Conservation (phyloP, 305 asterid genomes). For the Solanum hybrid region DNA sequence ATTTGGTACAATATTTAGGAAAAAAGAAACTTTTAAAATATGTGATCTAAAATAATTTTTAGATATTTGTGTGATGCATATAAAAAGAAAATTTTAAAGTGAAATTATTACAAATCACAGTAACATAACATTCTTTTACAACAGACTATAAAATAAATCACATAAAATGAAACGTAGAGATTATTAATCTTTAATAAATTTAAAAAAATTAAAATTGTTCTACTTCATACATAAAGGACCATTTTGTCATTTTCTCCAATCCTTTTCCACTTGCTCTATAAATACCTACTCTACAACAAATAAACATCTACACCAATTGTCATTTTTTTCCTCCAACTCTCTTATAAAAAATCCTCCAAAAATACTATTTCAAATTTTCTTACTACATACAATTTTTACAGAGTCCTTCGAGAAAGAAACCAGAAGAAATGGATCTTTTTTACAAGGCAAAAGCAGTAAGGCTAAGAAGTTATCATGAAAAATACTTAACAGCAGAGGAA, state of each 20-base stretch:
- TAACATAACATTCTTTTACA: too few species aligned
- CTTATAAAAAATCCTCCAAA: not conserved
- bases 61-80: too few species aligned
- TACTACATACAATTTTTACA: not conserved
- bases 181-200: not conserved
- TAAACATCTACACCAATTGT: not conserved
- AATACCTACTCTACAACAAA: not conserved
- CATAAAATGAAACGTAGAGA: not conserved
- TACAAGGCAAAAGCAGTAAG: slow-evolving; percentile 12
- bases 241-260: not conserved
- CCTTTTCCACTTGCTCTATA: not conserved
- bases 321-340: not conserved
- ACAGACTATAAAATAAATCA: too few species aligned
- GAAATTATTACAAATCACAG: too few species aligned
- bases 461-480: slow-evolving; percentile 11
- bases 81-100: too few species aligned
- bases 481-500: slow-evolving; percentile 13
- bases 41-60: not conserved
- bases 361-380: not conserved
- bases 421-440: slow-evolving; percentile 12
- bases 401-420: not conserved
- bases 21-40: too few species aligned
- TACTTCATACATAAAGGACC: not conserved
- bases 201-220: too few species aligned
- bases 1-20: too few species aligned